Conservation (phyloP, 192 early-diverging fungal species). For the Coemansia sp. region DNA sequence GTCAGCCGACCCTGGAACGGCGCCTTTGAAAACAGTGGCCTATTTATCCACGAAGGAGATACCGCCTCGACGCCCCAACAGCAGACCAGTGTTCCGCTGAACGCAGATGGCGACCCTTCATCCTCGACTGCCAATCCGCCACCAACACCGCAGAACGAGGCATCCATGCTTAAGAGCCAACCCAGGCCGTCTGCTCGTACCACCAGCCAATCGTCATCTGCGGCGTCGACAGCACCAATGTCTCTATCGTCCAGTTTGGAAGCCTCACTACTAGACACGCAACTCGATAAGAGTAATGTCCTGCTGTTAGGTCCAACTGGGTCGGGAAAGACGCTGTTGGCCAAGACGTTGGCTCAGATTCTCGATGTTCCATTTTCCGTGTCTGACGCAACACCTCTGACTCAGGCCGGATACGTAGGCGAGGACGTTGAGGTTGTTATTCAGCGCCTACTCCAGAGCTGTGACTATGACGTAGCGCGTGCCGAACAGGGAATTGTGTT, state of each 20-base stretch:
- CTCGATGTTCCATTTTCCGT: conserved; percentile 86
- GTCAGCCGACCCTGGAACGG: conserved; percentile 47
- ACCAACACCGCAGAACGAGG: background rate
- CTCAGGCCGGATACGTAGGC: conserved; percentile 88
- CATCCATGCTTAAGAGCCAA: background rate
- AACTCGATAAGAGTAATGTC: conserved; percentile 90
- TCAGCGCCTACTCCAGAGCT: conserved; percentile 79
- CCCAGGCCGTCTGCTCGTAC: background rate
- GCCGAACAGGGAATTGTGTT: conserved; percentile 88
- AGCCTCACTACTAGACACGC: conserved; percentile 37
- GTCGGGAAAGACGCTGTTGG: conserved; percentile 80
- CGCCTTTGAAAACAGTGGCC: conserved; percentile 35
- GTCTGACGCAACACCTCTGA: conserved; percentile 89
- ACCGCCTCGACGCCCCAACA: conserved; percentile 2
- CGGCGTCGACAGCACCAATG: background rate
- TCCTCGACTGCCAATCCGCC: background rate
- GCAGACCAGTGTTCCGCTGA: background rate
- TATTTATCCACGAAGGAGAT: conserved; percentile 30
- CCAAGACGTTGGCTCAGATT: conserved; percentile 77
- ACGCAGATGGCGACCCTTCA: background rate
- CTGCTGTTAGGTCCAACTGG: conserved; percentile 84
- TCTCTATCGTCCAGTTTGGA: background rate
- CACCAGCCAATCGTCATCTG: background rate
- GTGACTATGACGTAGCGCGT: conserved; percentile 81
- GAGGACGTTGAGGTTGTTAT: conserved; percentile 90